A percentile compares a stretch with the other conserved stretches of the same genome.
These are phyloP conservation scores for Phylloporus sp. DNA, from an alignment of 1,284 basidiomycete genomes.

Conservation along the genomic window DNA sequence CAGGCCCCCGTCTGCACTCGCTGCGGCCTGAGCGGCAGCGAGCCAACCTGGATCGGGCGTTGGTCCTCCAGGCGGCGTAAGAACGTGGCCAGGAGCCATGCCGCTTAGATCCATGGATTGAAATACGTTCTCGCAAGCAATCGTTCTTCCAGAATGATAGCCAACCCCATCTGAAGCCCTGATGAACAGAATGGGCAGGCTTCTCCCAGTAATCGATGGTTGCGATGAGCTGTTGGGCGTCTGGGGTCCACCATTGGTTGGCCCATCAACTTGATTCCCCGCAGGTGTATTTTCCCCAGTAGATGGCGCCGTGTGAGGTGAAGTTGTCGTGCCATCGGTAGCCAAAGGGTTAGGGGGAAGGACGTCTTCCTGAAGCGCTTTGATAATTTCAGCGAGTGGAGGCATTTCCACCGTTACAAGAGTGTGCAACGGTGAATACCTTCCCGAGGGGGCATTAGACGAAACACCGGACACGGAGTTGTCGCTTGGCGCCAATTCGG, in stretches of 20 bases:
- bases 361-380: constrained; percentile 72
- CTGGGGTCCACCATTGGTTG: constrained; percentile 21
- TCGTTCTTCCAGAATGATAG: constrained; percentile 83
- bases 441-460: constrained; percentile 38
- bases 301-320: constrained; percentile 38
- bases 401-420: constrained; percentile 83
- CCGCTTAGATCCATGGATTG: constrained; percentile 60
- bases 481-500: constrained; percentile 37
- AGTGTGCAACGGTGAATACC: constrained; percentile 67
- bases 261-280: constrained; percentile 28
- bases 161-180: constrained; percentile 78
- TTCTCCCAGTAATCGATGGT: constrained; percentile 60
- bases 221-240: constrained; percentile 38
- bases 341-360: constrained; percentile 44
- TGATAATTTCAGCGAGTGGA: constrained; percentile 68
- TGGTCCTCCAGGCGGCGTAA: constrained; percentile 41
- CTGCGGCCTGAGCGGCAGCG: constrained; percentile 66
- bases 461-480: constrained; percentile 33
- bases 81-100: constrained; percentile 43
- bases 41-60: constrained; percentile 64
- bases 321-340: constrained; percentile 40
- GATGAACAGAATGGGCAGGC: constrained; percentile 74
- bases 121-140: constrained; percentile 83
- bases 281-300: constrained; percentile 20
- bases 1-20: constrained; percentile 55